Evolutionary conservation across 2,329 filamentous ascomycete genomes (phyloP), one percentile per base, ranked within the genome.

Genomic region (Seiridium unicorne): DNA sequence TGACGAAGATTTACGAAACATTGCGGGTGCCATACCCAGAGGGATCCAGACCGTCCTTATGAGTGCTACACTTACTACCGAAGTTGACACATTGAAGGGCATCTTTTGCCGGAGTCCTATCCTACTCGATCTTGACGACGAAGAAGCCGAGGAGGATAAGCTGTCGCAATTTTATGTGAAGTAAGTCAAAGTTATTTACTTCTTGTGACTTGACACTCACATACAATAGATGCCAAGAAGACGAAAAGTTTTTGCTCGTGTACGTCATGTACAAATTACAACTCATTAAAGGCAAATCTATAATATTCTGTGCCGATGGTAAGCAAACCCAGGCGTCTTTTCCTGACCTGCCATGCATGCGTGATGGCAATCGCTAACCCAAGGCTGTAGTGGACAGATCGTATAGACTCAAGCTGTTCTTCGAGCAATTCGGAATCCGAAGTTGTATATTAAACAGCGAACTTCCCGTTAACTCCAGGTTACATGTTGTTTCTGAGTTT

Each of bases 231-330:
- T 57, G 55, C 66, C 92, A 86, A n/a, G 95, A 99, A 76, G 94
- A 98, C 66, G 95, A 98, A 69, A 99, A 99, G 72, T 99, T 98
- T 70, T 78, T 99, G 44, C 78, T 99, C 48, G 87, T 90, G 18
- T 98, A 97, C 70, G 90, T 97, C 61, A 94, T 98, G 71, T 96
- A 97, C 80, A 97, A 97, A 79, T 84, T 98, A 10, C 91, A 95
- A 73, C 80, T 98, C 56, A 89, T 99, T 71, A 96, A 94, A 74
- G 95, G 95, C 64, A 98, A 98, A 74, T 90, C 90, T 61, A 90
- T 92, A 55, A 84, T 92, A 51, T 93, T 93, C 66, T 26, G 18
- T 26, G 18, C 18, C 18, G 18, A 26, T 26, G 18, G 18, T 26
- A 26, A 26, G 18, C 18, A 26, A 26, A 26, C 18, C 18, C 18